Evolutionary conservation across 495 filamentous ascomycete genomes (phyloP).

Genomic region (Neurospora sp.): DNA sequence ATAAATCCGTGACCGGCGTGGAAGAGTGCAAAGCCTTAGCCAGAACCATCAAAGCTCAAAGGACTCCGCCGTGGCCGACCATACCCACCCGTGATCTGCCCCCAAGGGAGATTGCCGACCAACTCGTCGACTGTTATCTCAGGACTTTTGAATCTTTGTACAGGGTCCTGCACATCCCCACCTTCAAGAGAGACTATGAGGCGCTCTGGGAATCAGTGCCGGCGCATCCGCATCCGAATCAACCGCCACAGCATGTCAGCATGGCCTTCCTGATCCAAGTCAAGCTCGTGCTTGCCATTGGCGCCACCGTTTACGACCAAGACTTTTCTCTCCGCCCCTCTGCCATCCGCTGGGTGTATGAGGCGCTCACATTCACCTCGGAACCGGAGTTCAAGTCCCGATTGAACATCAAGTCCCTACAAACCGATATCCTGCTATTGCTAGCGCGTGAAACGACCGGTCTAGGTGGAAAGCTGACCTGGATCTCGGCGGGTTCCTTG

Average conservation of each 20-base stretch:
- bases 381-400: slow-evolving; percentile 13
- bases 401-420: slow-evolving; percentile 7
- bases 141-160: slow-evolving; percentile 37
- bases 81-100: slow-evolving; percentile 25
- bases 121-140: slow-evolving; percentile 36
- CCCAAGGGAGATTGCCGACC: slow-evolving; percentile 34
- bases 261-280: slow-evolving; percentile 9
- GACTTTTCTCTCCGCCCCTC: slow-evolving; percentile 13
- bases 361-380: slow-evolving; percentile 15
- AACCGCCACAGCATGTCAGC: not conserved
- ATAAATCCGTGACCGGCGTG: not conserved
- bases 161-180: slow-evolving; percentile 48
- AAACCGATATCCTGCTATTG: slow-evolving; percentile 12
- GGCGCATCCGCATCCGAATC: not conserved
- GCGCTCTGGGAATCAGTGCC: slow-evolving; percentile 19
- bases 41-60: slow-evolving; percentile 12
- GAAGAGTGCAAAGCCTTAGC: slow-evolving; percentile 22
- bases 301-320: slow-evolving; percentile 10
- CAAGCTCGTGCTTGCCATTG: slow-evolving; percentile 19
- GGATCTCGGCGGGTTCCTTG: slow-evolving; percentile 6
- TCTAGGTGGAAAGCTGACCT: slow-evolving; percentile 12
- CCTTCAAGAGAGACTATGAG: slow-evolving; percentile 34
- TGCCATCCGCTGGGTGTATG: slow-evolving; percentile 16
- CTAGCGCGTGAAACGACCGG: slow-evolving; percentile 13
- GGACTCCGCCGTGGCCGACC: slow-evolving; percentile 8